Base-by-base conservation (phyloP, 2,329 filamentous ascomycete species). In the Nemania abortiva region DNA sequence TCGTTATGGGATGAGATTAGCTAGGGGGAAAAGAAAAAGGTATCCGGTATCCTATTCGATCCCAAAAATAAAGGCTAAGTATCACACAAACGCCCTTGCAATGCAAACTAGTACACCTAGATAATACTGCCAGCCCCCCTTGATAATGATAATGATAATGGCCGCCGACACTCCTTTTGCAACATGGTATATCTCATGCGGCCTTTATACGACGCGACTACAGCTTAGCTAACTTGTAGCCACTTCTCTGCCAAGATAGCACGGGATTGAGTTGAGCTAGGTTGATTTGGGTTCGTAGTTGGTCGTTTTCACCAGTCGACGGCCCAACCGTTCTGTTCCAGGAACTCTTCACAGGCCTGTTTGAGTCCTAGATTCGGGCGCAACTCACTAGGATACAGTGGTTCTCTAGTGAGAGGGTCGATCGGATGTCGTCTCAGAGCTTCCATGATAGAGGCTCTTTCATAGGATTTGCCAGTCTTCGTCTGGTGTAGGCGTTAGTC, bases 391-490 rank as follows among this genome's bases (percentile, higher is more conserved):
- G 89, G 84, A 0, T 81, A 82, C 57, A 98, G 85, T 0, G 91
- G 89, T 70, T 94, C 91, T 50, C 95, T 86, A 0, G 95, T 98
- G 42, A 98, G 80, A 0, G 96, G 96, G 79, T 99, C 96, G 15
- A 88, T 92, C 0, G 86, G 86, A 39, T 89, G 89, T 24, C 92
- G 86, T 75, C 92, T 91, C 29, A 99, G 85, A 78, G 98, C 94
- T 80, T 97, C 94, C 77, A 94, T 85, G 69, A 99, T 91, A 18
- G 92, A 92, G 0, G 92, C 87, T 50, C 95, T 88, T 79, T 98
- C 96, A 79, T 97, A 99, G 1, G 92, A 96, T 72, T 95, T 92
- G 13, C 96, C 96, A 1, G 92, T 95, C 76, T 92, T 94, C 0
- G 93, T 95, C 90, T 84, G 80, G 74, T 69, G 52, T 5, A 57